A percentile compares a stretch with the other conserved stretches of the same genome.
Conservation (phyloP, 1,284 basidiomycete species). For the Puccinia polysora region DNA sequence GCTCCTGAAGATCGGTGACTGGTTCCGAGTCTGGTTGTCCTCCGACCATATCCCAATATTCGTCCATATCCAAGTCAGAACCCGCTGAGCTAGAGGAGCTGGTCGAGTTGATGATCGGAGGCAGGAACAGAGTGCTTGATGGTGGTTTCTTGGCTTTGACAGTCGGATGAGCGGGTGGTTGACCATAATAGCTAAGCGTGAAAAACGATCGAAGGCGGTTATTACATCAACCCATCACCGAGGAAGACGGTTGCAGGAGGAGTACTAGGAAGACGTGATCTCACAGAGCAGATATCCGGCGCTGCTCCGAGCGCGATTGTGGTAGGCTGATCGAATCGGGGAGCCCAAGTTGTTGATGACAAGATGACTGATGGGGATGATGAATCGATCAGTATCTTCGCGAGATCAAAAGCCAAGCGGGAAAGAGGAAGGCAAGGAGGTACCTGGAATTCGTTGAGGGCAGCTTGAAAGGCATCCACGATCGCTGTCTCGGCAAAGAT, state of each 20-base stretch:
- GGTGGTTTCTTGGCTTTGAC: conserved; percentile 10
- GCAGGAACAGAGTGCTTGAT: background rate
- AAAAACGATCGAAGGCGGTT: background rate
- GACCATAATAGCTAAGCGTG: conserved; percentile 30
- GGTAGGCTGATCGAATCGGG: conserved; percentile 9
- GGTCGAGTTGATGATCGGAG: background rate
- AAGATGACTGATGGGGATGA: background rate
- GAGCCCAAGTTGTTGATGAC: background rate
- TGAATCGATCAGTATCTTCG: background rate
- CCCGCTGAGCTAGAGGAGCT: conserved; percentile 3
- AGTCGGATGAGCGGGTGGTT: conserved; percentile 7
- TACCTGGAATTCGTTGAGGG: conserved; percentile 24
- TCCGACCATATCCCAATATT: conserved; percentile 23
- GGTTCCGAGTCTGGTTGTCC: background rate
- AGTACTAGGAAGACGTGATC: background rate
- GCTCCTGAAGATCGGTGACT: background rate
- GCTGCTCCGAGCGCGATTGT: conserved; percentile 3
- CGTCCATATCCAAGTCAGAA: conserved; percentile 37
- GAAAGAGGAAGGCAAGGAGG: background rate
- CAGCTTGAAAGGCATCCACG: conserved; percentile 31
- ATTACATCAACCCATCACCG: too few relatives aligned
- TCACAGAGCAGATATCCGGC: conserved; percentile 14
- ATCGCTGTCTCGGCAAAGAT: conserved; percentile 23
- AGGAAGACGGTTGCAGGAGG: too few relatives aligned
- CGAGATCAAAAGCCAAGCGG: background rate